A percentile compares a stretch with the other conserved stretches of the same genome.
phyloP scores from a whole-genome alignment of 371 early-diverging fungal genomes.

The Apophysomyces ossiformis region DNA sequence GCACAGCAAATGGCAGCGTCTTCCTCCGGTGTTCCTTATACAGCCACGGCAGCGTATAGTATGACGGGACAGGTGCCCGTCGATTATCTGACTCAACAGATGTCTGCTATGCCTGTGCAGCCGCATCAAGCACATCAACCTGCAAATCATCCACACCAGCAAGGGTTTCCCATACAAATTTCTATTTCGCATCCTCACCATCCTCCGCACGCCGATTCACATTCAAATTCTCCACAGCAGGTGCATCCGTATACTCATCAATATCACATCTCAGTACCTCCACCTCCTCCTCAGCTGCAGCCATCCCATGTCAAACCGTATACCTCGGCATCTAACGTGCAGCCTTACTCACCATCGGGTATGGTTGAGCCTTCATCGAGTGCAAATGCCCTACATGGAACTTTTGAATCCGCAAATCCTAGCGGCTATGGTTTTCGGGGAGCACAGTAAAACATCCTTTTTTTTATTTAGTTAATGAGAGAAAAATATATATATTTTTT shows the following conservation, averaged over 20 bases:
- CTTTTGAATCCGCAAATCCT: slow-evolving; percentile 5
- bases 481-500: slow-evolving; percentile 3
- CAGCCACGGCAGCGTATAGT: slow-evolving; percentile 12
- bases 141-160: slow-evolving; percentile 5
- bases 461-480: neutral
- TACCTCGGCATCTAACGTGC: slow-evolving; percentile 28
- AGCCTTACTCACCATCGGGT: slow-evolving; percentile 36
- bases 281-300: neutral
- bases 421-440: slow-evolving; percentile 8
- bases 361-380: slow-evolving; percentile 26
- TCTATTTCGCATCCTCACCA: slow-evolving; percentile 11
- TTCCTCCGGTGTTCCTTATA: slow-evolving; percentile 5
- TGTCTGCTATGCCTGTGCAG: slow-evolving; percentile 18
- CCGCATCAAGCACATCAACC: slow-evolving; percentile 10
- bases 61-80: slow-evolving; percentile 17
- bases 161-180: neutral
- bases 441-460: slow-evolving; percentile 9
- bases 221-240: slow-evolving; percentile 9
- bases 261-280: slow-evolving; percentile 1
- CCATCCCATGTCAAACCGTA: slow-evolving; percentile 22
- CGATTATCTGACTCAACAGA: slow-evolving; percentile 32
- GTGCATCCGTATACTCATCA: slow-evolving; percentile 3
- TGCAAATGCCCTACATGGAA: slow-evolving; percentile 10
- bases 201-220: neutral
- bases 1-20: slow-evolving; percentile 3